Conservation (phyloP, 345 rosid genomes). For the Citrus unshiu region DNA sequence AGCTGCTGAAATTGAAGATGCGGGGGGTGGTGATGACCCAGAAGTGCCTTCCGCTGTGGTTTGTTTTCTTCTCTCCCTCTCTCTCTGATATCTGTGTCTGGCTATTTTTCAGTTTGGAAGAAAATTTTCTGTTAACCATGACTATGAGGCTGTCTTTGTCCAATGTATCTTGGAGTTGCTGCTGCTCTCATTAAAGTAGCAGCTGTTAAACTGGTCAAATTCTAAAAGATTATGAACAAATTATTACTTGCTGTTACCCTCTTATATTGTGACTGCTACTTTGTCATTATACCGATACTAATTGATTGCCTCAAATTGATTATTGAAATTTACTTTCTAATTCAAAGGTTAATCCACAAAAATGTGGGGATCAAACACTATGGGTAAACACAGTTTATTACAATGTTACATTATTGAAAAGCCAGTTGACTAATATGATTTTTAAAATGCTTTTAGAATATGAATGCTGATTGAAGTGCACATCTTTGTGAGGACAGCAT, state of each 20-base stretch:
- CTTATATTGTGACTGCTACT: neutral
- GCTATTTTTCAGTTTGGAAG: neutral
- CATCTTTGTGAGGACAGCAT: neutral
- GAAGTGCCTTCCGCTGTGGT: conserved; percentile 78
- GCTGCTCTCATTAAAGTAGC: neutral
- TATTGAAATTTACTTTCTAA: neutral
- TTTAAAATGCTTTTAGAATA: conserved; percentile 2
- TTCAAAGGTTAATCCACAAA: neutral
- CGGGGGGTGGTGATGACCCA: conserved; percentile 41
- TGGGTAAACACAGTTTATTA: neutral
- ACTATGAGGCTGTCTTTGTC: neutral
- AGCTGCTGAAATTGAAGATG: conserved; percentile 83
- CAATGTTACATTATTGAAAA: neutral
- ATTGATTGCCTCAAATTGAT: neutral
- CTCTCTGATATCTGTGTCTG: neutral
- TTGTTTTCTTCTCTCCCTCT: conserved; percentile 33
- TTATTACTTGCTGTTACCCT: neutral
- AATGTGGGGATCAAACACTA: neutral
- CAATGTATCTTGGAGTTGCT: neutral
- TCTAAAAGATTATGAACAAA: neutral
- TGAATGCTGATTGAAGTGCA: neutral
- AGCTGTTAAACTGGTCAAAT: neutral
- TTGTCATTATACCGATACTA: neutral
- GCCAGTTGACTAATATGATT: neutral
- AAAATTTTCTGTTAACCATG: neutral